Base-by-base conservation (phyloP, 768 basidiomycete species). In the Psilocybe tampanensis region DNA sequence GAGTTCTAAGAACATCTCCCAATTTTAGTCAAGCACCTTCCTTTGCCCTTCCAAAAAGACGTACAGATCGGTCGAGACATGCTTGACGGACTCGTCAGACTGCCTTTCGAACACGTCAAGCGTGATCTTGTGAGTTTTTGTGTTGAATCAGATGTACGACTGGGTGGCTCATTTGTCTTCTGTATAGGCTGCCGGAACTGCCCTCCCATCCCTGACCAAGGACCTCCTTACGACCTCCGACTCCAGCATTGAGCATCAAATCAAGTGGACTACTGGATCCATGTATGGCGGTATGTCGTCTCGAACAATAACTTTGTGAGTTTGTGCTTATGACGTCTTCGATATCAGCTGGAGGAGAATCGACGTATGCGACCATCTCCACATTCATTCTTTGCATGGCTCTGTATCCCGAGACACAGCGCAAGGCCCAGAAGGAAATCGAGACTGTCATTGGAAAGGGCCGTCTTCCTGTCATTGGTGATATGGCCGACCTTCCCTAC, bases 81-180 rank as follows among this genome's bases (percentile, higher is more conserved):
- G 57, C 53, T 59, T 23, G 52, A 59, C 5, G 21, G 26, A 8
- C 47, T 59, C 26, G 57, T 59, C 13, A 48, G 43, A 34, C 17
- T 48, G 47, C 57, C 57, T 34, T 59, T 42, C 29, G 41, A 59
- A 18, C 57, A 59, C 44, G 57, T 59, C 9, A 48, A 54, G 18
- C 23, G 47, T 3, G 57, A 59, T 23, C 45, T 59, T 45, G 57
- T 54, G 26, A 18, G 1, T 21, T 15, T 42, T 15, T 17, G 22
- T 9, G 8, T n/a, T 24, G 36, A 6, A 13, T 18, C 34, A 41
- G 15, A 32, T 1, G n/a, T n/a, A 29, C 29, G 4, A 29, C 29
- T 17, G 33, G 11, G 11, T n/a, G 13, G 18, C 21, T 11, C 12
- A 34, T 12, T 41, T 18, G 33, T n/a, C 9, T 19, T 6, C 8